phyloP scores from a whole-genome alignment of 176 grass and related monocot genomes.

The Neostapfia colusana region DNA sequence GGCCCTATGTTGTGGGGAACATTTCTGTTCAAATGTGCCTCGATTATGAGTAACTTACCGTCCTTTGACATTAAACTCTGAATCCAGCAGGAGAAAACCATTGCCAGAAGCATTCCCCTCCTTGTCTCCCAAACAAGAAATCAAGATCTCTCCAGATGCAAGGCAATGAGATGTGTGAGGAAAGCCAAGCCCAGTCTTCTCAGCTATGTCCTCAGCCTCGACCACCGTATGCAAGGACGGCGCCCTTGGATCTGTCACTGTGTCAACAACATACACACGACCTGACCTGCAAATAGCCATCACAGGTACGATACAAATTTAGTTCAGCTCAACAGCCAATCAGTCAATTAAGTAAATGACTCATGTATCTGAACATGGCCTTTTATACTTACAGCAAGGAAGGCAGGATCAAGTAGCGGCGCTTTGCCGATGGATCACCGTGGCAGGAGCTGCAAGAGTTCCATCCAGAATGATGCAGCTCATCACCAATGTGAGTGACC shows the following conservation, averaged over 20 bases:
- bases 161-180: constrained; percentile 95
- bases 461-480: constrained; percentile 93
- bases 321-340: background rate
- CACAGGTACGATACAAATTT: background rate
- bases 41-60: constrained; percentile 46
- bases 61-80: constrained; percentile 95
- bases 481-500: constrained; percentile 65
- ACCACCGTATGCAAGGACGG: constrained; percentile 92
- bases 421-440: constrained; percentile 53
- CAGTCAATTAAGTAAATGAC: background rate
- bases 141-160: constrained; percentile 86
- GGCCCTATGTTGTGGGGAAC: background rate
- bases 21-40: background rate
- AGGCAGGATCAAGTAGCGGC: constrained; percentile 79
- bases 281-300: constrained; percentile 60
- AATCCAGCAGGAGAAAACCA: constrained; percentile 90
- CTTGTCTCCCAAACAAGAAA: constrained; percentile 90
- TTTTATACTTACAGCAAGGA: constrained; percentile 63
- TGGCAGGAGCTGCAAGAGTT: constrained; percentile 98
- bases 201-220: constrained; percentile 67
- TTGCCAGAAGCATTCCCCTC: constrained; percentile 80
- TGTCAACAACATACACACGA: constrained; percentile 76
- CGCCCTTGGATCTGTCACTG: constrained; percentile 55
- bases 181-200: constrained; percentile 87
- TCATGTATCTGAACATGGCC: background rate